phyloP scores from a whole-genome alignment of 2,329 filamentous ascomycete species.

The Alternaria ventricosa region DNA sequence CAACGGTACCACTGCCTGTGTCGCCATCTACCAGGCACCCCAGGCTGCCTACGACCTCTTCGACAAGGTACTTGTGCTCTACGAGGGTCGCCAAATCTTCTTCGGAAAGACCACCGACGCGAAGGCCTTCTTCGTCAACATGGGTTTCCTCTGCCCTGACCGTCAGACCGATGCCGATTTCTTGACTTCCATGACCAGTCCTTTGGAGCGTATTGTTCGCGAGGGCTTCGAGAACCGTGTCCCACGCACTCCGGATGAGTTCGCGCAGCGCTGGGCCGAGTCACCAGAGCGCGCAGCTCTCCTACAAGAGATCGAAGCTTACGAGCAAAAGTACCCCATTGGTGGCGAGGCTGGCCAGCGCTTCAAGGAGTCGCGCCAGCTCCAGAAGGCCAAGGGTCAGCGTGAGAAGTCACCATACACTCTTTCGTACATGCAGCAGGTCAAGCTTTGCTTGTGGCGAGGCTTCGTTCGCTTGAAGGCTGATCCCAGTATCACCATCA shows the following conservation, averaged over 20 bases:
- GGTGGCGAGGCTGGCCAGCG: constrained; percentile 54
- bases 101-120: constrained; percentile 70
- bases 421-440: constrained; percentile 76
- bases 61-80: constrained; percentile 72
- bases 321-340: constrained; percentile 54
- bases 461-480: constrained; percentile 78
- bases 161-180: constrained; percentile 79
- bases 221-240: constrained; percentile 54
- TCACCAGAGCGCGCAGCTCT: constrained; percentile 58
- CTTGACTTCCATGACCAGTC: constrained; percentile 72
- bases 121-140: constrained; percentile 71
- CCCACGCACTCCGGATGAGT: constrained; percentile 59
- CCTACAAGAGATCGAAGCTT: constrained; percentile 54
- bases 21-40: constrained; percentile 77
- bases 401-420: constrained; percentile 81
- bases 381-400: constrained; percentile 55
- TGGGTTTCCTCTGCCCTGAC: constrained; percentile 75
- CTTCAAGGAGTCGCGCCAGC: constrained; percentile 55
- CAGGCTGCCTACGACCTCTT: constrained; percentile 73
- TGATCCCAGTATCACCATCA: constrained; percentile 77
- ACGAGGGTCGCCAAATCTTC: constrained; percentile 74
- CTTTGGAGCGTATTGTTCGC: constrained; percentile 55
- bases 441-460: constrained; percentile 79
- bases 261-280: constrained; percentile 60
- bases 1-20: constrained; percentile 68